Percentiles rank a stretch among this genome's conserved stretches.
Evolutionary conservation across 345 rosid genomes (phyloP).

Genomic region (Anacardium occidentale): DNA sequence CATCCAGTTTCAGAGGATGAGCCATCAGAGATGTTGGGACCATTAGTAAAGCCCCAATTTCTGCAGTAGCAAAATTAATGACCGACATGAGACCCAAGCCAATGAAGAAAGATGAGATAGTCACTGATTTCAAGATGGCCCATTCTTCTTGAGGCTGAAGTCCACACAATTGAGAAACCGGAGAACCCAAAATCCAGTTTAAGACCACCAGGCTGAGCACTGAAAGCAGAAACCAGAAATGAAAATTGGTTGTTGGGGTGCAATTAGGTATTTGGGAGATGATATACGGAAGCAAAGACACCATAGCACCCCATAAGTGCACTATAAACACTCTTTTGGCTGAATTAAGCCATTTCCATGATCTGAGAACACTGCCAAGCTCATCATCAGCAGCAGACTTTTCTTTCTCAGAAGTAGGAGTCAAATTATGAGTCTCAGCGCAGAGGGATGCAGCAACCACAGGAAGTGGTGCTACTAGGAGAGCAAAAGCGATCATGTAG

Average conservation of each 20-base stretch:
- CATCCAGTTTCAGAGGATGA: constrained; percentile 58
- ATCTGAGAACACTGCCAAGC: constrained; percentile 30
- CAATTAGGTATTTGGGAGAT: constrained; percentile 55
- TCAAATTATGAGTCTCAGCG: constrained; percentile 43
- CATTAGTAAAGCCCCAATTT: constrained; percentile 75
- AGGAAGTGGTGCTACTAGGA: constrained; percentile 89
- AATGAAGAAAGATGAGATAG: constrained; percentile 68
- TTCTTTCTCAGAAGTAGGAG: constrained; percentile 27
- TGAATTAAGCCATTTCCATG: constrained; percentile 82
- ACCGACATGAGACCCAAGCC: constrained; percentile 88
- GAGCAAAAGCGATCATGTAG: constrained; percentile 93
- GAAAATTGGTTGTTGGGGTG: constrained; percentile 48
- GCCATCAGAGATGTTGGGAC: constrained; percentile 81
- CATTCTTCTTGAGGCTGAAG: constrained; percentile 46
- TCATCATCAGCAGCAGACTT: constrained; percentile 24
- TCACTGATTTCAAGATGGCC: constrained; percentile 79
- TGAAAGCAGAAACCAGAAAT: constrained; percentile 62
- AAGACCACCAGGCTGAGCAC: constrained; percentile 46
- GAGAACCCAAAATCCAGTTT: constrained; percentile 47
- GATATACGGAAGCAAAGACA: constrained; percentile 68
- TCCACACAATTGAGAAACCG: constrained; percentile 25
- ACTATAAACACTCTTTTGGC: constrained; percentile 66
- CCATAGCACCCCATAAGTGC: constrained; percentile 68
- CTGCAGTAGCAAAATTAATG: constrained; percentile 88
- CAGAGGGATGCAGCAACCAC: constrained; percentile 85